Evolutionary conservation across 1,284 basidiomycete species (phyloP).

Genomic region (Ceratobasidium sp.): DNA sequence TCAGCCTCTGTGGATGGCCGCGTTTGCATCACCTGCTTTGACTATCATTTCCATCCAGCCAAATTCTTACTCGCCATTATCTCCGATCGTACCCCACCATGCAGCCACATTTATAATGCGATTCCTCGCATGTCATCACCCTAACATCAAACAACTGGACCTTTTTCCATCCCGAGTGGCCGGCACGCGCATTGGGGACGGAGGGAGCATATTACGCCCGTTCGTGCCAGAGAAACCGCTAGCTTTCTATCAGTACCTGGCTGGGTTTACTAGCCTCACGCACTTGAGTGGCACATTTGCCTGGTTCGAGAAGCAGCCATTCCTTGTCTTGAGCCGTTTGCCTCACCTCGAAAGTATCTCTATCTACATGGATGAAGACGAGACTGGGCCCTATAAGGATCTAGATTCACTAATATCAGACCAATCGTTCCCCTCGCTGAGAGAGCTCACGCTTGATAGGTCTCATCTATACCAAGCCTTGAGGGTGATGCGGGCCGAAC

Average conservation of each 20-base stretch:
- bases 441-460: neutral
- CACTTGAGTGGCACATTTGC: neutral
- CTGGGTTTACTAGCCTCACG: neutral
- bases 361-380: neutral
- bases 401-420: neutral
- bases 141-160: neutral
- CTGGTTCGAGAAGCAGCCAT: neutral
- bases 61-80: neutral
- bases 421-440: conserved; percentile 3
- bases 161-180: conserved; percentile 7
- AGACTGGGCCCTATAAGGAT: neutral
- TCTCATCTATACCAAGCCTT: neutral
- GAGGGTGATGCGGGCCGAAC: neutral
- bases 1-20: conserved; percentile 6
- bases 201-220: neutral
- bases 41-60: neutral
- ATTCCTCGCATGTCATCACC: neutral
- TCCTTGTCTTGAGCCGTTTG: neutral
- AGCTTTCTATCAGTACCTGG: conserved; percentile 1
- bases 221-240: neutral
- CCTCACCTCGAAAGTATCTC: conserved; percentile 7
- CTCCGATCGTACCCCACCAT: neutral
- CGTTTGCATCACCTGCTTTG: conserved; percentile 1
- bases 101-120: neutral
- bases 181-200: neutral